A percentile compares a stretch with the other conserved stretches of the same genome.
Conservation (phyloP, 2,329 filamentous ascomycete species). For the Neofusicoccum laricinum region DNA sequence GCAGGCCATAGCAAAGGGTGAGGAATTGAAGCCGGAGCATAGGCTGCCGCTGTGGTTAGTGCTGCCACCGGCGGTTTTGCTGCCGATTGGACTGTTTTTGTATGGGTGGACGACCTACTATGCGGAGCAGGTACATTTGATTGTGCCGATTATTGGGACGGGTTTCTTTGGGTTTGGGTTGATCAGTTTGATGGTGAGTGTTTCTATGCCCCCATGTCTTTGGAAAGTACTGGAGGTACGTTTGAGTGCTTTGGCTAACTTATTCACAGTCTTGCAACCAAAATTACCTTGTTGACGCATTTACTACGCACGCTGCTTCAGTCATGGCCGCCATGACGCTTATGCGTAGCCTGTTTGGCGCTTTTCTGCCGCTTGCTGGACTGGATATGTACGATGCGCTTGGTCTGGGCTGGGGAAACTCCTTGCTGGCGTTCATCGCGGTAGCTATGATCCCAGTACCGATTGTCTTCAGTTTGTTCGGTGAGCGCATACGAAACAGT, state of each 20-base stretch:
- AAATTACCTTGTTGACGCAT: conserved; percentile 65
- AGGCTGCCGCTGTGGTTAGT: conserved; percentile 40
- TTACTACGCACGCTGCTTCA: conserved; percentile 51
- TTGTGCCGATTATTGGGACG: conserved; percentile 55
- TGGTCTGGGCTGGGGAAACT: conserved; percentile 61
- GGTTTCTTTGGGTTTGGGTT: conserved; percentile 48
- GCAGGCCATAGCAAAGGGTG: conserved; percentile 27
- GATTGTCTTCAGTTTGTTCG: conserved; percentile 44
- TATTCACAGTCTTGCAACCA: conserved; percentile 33
- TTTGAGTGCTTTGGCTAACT: neutral
- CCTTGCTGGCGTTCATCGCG: conserved; percentile 53
- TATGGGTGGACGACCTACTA: conserved; percentile 59
- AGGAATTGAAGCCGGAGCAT: conserved; percentile 38
- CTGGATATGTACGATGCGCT: conserved; percentile 58
- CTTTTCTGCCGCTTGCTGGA: conserved; percentile 57
- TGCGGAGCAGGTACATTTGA: conserved; percentile 51
- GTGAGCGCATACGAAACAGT: conserved; percentile 41
- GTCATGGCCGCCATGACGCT: conserved; percentile 64
- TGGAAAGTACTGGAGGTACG: no score
- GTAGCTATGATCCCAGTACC: conserved; percentile 46
- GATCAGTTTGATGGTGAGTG: conserved; percentile 27
- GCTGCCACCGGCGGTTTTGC: conserved; percentile 33
- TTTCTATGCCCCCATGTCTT: neutral
- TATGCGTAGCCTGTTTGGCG: conserved; percentile 54
- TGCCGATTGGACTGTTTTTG: conserved; percentile 45